Base-by-base conservation (phyloP, 495 filamentous ascomycete species). In the Annulohypoxylon stygium region DNA sequence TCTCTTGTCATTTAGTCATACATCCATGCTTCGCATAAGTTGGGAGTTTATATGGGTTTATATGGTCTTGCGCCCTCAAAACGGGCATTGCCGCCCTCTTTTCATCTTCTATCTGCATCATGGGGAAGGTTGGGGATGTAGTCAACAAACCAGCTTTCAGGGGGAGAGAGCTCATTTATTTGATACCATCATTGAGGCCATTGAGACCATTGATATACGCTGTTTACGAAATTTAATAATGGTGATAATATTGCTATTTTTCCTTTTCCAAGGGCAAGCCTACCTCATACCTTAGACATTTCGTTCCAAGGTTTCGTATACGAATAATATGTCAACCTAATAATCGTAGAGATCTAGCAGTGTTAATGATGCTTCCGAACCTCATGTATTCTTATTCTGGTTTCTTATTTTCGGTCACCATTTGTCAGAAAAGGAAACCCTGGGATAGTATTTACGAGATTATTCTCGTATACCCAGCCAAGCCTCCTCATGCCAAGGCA, bases 11-110 rank as follows among this genome's bases (percentile, higher is more conserved):
- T 63, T n/a, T 55, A 39, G 58, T 26, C 64, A 67, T 64, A 70
- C 26, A 50, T 63, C 16, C 39, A 63, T 36, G 51, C 37, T 54
- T 54, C 57, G 72, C 72, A 75, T 75, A 48, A 37, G 39, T 20
- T 60, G 47, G 72, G 72, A 70, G 72, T 75, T 68, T 47, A 51
- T 10, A 18, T 18, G 14, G 34, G 54, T 59, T 54, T 68, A 57
- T 26, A 25, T 39, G 36, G 36, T 26, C 45, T 50, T 50, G 14
- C 26, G 12, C 12, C 23, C 30, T n/a, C 12, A 9, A 53, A 65
- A 26, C 54, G 61, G 66, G 62, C 34, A 33, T 33, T 26, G 1
- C 57, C 59, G 1, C 63, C 59, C 30, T 39, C 39, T 23, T 36
- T 68, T 33, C 4, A 37, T 34, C 37, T 50, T 43, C 39, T 14